Evolutionary conservation across 1,284 basidiomycete genomes (phyloP).

Genomic region (Thecaphora frezii): DNA sequence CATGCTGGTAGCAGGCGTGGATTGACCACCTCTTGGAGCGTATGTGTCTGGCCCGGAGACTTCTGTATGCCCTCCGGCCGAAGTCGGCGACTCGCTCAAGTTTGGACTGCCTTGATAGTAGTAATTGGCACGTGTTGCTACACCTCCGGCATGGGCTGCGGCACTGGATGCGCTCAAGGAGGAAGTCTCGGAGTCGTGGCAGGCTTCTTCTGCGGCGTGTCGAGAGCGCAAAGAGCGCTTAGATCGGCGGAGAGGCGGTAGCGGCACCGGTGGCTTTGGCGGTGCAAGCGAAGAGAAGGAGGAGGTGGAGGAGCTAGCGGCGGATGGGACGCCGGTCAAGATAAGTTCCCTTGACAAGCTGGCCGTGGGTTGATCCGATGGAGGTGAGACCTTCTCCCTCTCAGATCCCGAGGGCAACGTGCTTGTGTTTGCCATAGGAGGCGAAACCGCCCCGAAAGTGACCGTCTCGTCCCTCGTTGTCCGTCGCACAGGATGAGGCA

Average conservation of each 20-base stretch:
- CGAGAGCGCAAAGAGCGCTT: conserved; percentile 1
- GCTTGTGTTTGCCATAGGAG: no score
- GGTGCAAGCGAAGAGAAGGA: conserved; percentile 19
- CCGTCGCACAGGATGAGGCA: no score
- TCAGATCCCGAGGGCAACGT: not conserved
- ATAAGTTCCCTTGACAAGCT: not conserved
- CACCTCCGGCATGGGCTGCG: no score
- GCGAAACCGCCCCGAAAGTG: no score
- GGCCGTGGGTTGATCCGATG: not conserved
- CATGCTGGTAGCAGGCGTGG: not conserved
- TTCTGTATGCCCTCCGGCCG: not conserved
- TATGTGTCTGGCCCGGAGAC: not conserved
- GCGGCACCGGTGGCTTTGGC: conserved; percentile 8
- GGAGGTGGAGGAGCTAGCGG: conserved; percentile 8
- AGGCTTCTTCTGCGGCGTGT: no score
- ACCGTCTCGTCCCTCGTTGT: no score
- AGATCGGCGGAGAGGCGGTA: conserved; percentile 17
- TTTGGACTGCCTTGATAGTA: not conserved
- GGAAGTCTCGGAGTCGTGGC: not conserved
- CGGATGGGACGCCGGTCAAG: not conserved
- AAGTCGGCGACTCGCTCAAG: not conserved
- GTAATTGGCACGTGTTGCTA: not conserved
- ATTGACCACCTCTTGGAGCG: not conserved
- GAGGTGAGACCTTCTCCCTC: not conserved
- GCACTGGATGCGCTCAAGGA: not conserved